A percentile compares a stretch with the other conserved stretches of the same genome.
These are phyloP conservation scores for Apiospora pterosperma DNA, from an alignment of 2,329 filamentous ascomycete species.

Conservation along the genomic window DNA sequence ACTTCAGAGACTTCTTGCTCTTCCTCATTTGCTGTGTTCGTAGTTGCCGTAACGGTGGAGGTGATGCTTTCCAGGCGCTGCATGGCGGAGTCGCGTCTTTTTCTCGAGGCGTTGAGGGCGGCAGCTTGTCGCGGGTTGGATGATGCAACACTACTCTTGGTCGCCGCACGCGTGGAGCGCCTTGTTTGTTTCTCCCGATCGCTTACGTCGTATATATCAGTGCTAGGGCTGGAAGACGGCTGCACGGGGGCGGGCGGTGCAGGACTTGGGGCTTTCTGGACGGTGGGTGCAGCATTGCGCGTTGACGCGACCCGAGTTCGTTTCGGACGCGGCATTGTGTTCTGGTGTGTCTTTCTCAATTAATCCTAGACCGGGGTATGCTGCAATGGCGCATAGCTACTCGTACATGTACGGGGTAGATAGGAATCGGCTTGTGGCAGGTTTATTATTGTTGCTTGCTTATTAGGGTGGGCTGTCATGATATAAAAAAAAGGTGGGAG, in stretches of 20 bases:
- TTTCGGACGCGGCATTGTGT: slow-evolving; percentile 25
- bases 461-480: slow-evolving; percentile 2
- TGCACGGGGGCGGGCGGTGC: not conserved
- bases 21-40: slow-evolving; percentile 9
- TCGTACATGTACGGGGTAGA: not conserved
- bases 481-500: slow-evolving; percentile 6
- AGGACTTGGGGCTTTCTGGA: not conserved
- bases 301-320: slow-evolving; percentile 22
- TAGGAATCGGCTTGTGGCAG: not conserved
- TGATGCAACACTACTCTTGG: slow-evolving; percentile 6
- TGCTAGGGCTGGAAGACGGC: slow-evolving; percentile 14
- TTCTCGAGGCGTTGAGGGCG: slow-evolving; percentile 17
- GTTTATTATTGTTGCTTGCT: not conserved
- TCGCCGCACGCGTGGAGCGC: slow-evolving; percentile 19
- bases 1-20: slow-evolving; percentile 16
- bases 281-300: slow-evolving; percentile 15
- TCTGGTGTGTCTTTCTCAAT: not conserved
- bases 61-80: slow-evolving; percentile 28
- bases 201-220: slow-evolving; percentile 29
- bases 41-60: slow-evolving; percentile 17
- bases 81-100: slow-evolving; percentile 27
- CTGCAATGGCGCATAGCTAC: not conserved
- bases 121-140: slow-evolving; percentile 17
- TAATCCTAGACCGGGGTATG: not conserved
- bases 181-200: slow-evolving; percentile 26